phyloP scores from a whole-genome alignment of 805 yeast genomes.

The Dipodascus albidus region DNA sequence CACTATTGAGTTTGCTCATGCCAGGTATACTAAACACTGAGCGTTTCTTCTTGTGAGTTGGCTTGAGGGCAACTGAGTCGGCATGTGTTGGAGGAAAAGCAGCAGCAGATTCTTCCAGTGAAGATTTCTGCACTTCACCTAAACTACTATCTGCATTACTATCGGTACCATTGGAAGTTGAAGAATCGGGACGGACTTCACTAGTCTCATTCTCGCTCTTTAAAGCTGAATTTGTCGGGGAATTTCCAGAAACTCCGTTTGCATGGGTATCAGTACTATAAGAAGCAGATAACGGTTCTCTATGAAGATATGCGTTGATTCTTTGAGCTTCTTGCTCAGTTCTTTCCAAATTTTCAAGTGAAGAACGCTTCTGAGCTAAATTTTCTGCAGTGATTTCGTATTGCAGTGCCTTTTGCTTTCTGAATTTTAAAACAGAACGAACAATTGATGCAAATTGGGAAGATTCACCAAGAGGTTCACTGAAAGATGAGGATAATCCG shows the following conservation, averaged over 20 bases:
- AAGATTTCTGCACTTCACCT: not conserved
- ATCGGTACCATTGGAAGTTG: not conserved
- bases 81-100: conserved; percentile 15
- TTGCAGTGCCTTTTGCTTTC: conserved; percentile 46
- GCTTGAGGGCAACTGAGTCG: conserved; percentile 4
- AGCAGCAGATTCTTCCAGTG: not conserved
- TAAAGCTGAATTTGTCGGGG: not conserved
- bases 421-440: conserved; percentile 47
- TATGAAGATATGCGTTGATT: conserved; percentile 25
- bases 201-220: not conserved
- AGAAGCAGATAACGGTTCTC: conserved; percentile 7
- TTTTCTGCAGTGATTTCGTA: conserved; percentile 33
- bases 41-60: conserved; percentile 19
- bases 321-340: conserved; percentile 36
- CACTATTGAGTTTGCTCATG: conserved; percentile 37
- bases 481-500: conserved; percentile 45
- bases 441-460: conserved; percentile 53
- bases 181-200: not conserved
- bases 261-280: not conserved
- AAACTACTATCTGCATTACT: not conserved
- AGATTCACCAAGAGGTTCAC: conserved; percentile 61
- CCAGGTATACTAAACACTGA: conserved; percentile 43
- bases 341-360: conserved; percentile 29
- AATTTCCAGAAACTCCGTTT: not conserved
- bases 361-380: conserved; percentile 24